Evolutionary conservation across 2,329 filamentous ascomycete species (phyloP), one percentile per base, ranked within the genome.

Genomic region (Aspergillus puulaauensis): DNA sequence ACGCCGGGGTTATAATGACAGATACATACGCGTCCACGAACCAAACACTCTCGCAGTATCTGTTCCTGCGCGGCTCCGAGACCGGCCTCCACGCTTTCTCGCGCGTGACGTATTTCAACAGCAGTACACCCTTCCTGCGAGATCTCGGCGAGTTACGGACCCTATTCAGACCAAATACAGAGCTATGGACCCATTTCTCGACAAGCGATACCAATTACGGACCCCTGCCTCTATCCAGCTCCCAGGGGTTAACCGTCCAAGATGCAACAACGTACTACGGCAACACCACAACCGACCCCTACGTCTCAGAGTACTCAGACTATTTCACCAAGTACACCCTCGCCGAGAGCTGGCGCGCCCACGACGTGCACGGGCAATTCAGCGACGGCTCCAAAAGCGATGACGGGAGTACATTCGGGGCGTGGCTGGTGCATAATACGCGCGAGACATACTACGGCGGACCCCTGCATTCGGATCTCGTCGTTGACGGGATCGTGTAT

Each of bases 321-420:
- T 88, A 86, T 68, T 88, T 87, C 64, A 88, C 85, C 19, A 88
- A 88, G 67, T 88, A 88, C 64, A 86, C 82, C 0, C 87, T 88
- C 57, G 76, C 79, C 6, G 82, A 84, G 56, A 77, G 77, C 66
- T 87, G 83, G 83, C 76, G 83, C 46, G 77, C 84, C 45, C 82
- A 86, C 57, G 77, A 78, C 37, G 83, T 81, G 2, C 84, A 87
- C 63, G 85, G 84, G 2, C 66, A 79, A 58, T 85, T 78, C 63
- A 77, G 78, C 2, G 82, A 83, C 68, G 82, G 82, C 1, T 78
- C 75, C 3, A 75, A 73, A 6, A 53, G 51, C n/a, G 84, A 78
- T n/a, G 62, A 74, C 17, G 80, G 80, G 15, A 77, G 76, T 1
- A 82, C 80, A 0, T 87, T 81, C 61, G 85, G 85, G 2, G 82